phyloP scores from a whole-genome alignment of 2,329 filamentous ascomycete genomes.

The Xylaria sp. region DNA sequence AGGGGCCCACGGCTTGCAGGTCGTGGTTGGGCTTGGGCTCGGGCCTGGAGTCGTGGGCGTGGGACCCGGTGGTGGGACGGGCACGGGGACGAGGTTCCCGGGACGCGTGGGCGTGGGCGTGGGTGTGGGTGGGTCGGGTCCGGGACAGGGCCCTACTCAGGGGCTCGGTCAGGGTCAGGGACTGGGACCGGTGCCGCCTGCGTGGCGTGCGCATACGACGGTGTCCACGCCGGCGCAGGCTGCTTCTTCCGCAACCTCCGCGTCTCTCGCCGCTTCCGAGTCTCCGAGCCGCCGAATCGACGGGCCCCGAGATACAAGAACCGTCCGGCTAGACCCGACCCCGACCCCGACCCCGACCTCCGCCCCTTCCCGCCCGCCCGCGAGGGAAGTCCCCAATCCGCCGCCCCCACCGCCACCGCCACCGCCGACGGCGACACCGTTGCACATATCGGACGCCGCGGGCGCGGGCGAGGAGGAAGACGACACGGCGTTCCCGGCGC shows the following conservation, averaged over 20 bases:
- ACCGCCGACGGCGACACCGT: background rate
- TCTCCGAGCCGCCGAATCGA: background rate
- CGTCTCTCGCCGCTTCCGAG: no score
- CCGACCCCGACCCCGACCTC: background rate
- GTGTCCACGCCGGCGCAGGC: no score
- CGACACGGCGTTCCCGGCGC: slow-evolving; percentile 50
- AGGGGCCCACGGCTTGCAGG: slow-evolving; percentile 36
- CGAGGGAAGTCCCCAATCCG: background rate
- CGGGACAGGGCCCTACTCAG: no score
- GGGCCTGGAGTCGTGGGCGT: background rate
- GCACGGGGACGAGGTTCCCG: slow-evolving; percentile 37
- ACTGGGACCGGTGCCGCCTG: slow-evolving; percentile 22
- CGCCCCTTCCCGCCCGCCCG: background rate
- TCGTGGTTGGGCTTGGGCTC: slow-evolving; percentile 29
- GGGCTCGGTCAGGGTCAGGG: no score
- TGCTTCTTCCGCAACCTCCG: no score
- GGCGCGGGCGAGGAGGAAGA: slow-evolving; percentile 48
- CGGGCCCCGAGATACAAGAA: no score
- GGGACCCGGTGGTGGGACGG: slow-evolving; percentile 13
- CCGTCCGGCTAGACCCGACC: background rate
- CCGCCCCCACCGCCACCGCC: slow-evolving; percentile 1
- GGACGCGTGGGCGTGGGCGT: slow-evolving; percentile 13
- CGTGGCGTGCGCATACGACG: slow-evolving; percentile 35
- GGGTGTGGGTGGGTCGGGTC: background rate
- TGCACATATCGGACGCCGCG: background rate